These are phyloP conservation scores for Xylaria arbuscula DNA, from an alignment of 2,329 filamentous ascomycete genomes.

Conservation along the genomic window DNA sequence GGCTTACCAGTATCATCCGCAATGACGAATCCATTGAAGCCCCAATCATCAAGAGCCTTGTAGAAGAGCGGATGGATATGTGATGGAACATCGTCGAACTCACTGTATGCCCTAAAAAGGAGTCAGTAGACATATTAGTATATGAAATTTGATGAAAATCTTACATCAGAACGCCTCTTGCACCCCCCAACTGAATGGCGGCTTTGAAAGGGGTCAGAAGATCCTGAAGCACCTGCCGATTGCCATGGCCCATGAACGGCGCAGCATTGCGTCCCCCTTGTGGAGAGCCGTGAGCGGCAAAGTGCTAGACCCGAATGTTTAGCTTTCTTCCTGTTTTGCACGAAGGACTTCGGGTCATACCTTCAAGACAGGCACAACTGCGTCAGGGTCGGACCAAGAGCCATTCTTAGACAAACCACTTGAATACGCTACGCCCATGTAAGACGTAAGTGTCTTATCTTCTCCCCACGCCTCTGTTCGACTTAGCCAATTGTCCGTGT, in stretches of 20 bases:
- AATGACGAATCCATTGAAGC: slow-evolving; percentile 56
- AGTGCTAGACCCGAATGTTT: slow-evolving; percentile 48
- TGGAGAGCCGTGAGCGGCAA: slow-evolving; percentile 57
- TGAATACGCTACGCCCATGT: slow-evolving; percentile 58
- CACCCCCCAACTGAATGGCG: slow-evolving; percentile 56
- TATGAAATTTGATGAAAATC: background rate
- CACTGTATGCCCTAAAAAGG: slow-evolving; percentile 52
- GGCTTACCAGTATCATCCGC: slow-evolving; percentile 55
- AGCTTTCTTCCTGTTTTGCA: background rate
- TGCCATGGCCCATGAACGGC: slow-evolving; percentile 58
- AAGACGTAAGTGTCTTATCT: slow-evolving; percentile 57
- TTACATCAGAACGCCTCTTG: slow-evolving; percentile 58
- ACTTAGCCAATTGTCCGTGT: slow-evolving; percentile 9
- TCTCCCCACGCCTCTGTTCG: slow-evolving; percentile 58
- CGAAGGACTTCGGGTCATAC: slow-evolving; percentile 35
- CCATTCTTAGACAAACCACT: slow-evolving; percentile 58
- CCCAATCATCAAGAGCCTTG: slow-evolving; percentile 53
- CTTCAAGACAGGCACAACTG: slow-evolving; percentile 58
- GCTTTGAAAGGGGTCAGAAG: slow-evolving; percentile 58
- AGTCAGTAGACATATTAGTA: slow-evolving; percentile 9
- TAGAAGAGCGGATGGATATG: slow-evolving; percentile 56
- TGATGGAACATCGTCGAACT: slow-evolving; percentile 55
- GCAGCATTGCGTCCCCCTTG: slow-evolving; percentile 57
- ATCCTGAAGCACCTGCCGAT: slow-evolving; percentile 56
- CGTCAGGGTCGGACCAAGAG: slow-evolving; percentile 56